phyloP scores from a whole-genome alignment of 176 grass and related monocot species.

The Tillandsia fasciculata region DNA sequence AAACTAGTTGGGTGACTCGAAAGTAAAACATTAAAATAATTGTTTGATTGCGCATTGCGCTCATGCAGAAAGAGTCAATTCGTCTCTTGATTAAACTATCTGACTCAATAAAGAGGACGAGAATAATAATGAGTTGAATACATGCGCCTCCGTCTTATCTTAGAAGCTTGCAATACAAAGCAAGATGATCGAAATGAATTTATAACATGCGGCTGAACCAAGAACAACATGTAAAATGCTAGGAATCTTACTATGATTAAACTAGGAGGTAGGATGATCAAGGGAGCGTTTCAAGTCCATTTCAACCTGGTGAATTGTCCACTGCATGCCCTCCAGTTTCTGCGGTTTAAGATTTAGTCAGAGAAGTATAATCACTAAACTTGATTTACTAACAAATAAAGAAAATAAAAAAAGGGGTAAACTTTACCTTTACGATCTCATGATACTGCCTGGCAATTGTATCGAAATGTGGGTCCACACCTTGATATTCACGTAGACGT shows the following conservation, averaged over 20 bases:
- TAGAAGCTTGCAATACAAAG: no score
- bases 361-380: neutral
- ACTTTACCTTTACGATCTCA: constrained; percentile 72
- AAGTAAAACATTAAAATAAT: no score
- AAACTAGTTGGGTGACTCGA: no score
- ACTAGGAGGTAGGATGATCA: constrained; percentile 23
- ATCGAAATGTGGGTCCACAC: constrained; percentile 94
- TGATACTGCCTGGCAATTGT: constrained; percentile 95
- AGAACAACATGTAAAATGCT: neutral
- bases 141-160: no score
- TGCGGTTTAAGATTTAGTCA: constrained; percentile 14
- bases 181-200: no score
- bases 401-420: neutral
- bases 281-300: constrained; percentile 76
- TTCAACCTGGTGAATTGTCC: constrained; percentile 96
- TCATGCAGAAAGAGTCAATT: no score
- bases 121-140: no score
- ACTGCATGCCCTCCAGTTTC: constrained; percentile 98
- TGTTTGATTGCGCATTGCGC: no score
- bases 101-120: no score
- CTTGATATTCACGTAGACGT: constrained; percentile 88
- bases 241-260: neutral
- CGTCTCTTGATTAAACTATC: no score
- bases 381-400: neutral
- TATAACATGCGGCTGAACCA: neutral